Conservation (phyloP, 345 rosid genomes). For the Citrus medica region DNA sequence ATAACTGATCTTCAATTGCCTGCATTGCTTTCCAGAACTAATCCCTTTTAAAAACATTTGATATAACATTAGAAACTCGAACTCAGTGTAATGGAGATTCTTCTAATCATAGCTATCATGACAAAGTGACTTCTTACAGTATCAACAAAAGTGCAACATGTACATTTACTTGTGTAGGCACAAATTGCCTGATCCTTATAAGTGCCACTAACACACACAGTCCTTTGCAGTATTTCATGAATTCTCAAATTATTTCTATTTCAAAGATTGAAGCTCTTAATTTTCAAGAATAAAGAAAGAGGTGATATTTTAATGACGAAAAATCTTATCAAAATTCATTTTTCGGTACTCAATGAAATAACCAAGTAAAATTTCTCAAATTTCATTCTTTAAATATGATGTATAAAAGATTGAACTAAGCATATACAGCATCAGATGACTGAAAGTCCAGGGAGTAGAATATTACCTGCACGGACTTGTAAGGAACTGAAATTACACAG, state of each 20-base stretch:
- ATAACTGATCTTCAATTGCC: no score
- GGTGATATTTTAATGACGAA: background rate
- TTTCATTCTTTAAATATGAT: background rate
- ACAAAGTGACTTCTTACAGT: background rate
- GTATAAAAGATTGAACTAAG: background rate
- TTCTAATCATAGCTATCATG: background rate
- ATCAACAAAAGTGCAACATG: background rate
- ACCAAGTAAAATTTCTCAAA: background rate
- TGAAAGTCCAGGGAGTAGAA: background rate
- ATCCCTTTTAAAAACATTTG: background rate
- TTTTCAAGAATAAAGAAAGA: background rate
- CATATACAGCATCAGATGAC: background rate
- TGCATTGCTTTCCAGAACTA: background rate
- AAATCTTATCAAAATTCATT: background rate
- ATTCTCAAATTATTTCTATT: background rate
- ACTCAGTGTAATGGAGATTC: background rate
- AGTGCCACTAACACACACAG: background rate
- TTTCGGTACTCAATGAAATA: background rate
- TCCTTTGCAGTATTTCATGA: background rate
- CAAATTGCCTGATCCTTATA: background rate
- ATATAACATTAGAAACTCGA: background rate
- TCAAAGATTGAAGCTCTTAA: background rate
- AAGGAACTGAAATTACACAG: constrained; percentile 63
- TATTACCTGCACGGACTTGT: constrained; percentile 74
- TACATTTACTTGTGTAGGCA: background rate